phyloP scores from a whole-genome alignment of 495 filamentous ascomycete genomes.

The Chaetomium tenue region DNA sequence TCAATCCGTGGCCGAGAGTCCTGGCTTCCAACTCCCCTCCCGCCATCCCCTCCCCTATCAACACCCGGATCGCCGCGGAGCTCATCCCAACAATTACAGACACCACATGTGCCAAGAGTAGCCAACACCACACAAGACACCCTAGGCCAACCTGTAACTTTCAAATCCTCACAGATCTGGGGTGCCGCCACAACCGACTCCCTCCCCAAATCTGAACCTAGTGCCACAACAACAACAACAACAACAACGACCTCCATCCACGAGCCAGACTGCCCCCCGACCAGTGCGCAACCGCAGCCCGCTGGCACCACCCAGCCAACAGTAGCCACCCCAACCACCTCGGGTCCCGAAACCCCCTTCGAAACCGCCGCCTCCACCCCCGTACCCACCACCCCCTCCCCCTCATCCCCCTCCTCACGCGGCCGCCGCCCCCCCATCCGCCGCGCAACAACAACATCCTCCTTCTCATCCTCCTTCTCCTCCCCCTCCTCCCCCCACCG shows the following conservation, averaged over 20 bases:
- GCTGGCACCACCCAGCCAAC: neutral
- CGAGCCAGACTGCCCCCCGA: slow-evolving; percentile 16
- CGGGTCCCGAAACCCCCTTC: neutral
- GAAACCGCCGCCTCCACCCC: slow-evolving; percentile 16
- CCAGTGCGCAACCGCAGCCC: neutral
- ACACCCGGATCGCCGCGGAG: slow-evolving; percentile 43
- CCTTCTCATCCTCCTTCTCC: slow-evolving; percentile 46
- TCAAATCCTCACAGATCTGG: slow-evolving; percentile 31
- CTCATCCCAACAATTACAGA: slow-evolving; percentile 38
- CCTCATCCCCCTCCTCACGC: neutral
- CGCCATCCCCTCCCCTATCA: slow-evolving; percentile 50
- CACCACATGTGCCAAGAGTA: slow-evolving; percentile 14
- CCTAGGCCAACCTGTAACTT: slow-evolving; percentile 47
- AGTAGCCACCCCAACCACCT: neutral
- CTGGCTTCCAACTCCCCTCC: slow-evolving; percentile 51
- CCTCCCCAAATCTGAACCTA: slow-evolving; percentile 12
- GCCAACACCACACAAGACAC: slow-evolving; percentile 36
- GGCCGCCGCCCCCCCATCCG: slow-evolving; percentile 26
- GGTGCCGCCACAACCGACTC: slow-evolving; percentile 15
- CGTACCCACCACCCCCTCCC: slow-evolving; percentile 3
- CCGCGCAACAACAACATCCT: slow-evolving; percentile 31
- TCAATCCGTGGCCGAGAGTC: slow-evolving; percentile 60
- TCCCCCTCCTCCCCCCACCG: slow-evolving; percentile 53
- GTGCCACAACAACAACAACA: slow-evolving; percentile 16
- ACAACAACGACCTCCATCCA: slow-evolving; percentile 21